phyloP scores from a whole-genome alignment of 495 filamentous ascomycete species.

The Xanthoparmelia taractica region DNA sequence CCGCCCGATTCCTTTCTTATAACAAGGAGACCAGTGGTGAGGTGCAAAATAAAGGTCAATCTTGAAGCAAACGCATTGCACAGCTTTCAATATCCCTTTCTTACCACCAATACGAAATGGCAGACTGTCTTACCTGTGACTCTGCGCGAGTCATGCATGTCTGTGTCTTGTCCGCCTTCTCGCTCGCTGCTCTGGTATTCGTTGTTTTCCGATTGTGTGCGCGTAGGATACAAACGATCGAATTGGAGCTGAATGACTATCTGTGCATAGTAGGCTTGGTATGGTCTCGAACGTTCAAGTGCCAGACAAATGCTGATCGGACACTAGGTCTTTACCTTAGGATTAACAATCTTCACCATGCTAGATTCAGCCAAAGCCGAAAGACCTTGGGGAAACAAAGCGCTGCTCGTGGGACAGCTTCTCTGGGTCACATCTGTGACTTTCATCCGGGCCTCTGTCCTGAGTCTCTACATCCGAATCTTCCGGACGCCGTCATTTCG shows the following conservation, averaged over 20 bases:
- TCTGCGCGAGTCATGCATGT: constrained; percentile 13
- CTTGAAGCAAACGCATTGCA: background rate
- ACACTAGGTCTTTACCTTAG: constrained; percentile 12
- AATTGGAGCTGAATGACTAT: constrained; percentile 17
- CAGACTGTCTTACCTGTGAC: constrained; percentile 5
- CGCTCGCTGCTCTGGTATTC: constrained; percentile 7
- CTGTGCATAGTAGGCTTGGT: constrained; percentile 17
- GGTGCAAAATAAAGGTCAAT: background rate
- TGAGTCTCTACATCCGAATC: constrained; percentile 39
- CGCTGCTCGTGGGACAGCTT: constrained; percentile 19
- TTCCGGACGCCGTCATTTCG: constrained; percentile 31
- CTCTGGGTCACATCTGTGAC: constrained; percentile 28
- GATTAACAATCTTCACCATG: constrained; percentile 12
- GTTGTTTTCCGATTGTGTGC: constrained; percentile 13
- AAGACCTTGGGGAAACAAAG: background rate
- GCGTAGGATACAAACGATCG: constrained; percentile 17
- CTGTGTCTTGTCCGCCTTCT: constrained; percentile 14
- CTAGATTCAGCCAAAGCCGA: background rate
- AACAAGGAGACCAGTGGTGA: background rate
- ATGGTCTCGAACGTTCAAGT: background rate
- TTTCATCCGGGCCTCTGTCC: constrained; percentile 34
- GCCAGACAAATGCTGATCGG: background rate
- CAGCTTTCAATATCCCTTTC: background rate
- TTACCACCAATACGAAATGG: background rate
- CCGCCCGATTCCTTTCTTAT: background rate